Conservation (phyloP, 768 basidiomycete species). For the Phanerochaete carnosa region DNA sequence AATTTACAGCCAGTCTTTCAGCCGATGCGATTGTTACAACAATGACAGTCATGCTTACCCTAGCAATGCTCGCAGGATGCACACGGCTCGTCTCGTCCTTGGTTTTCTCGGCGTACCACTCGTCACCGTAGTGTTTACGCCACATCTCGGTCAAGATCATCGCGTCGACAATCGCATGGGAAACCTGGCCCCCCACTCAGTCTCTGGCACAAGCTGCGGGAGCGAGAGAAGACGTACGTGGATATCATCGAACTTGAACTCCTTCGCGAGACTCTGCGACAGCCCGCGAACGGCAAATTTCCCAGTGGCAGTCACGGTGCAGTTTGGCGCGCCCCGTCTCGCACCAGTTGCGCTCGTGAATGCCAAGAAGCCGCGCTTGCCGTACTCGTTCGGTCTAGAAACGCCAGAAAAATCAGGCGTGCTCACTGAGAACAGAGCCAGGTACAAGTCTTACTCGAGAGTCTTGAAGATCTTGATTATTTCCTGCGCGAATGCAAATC, state of each 20-base stretch:
- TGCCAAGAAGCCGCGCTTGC: slow-evolving; percentile 55
- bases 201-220: no score
- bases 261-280: slow-evolving; percentile 70
- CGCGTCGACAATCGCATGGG: slow-evolving; percentile 68
- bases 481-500: slow-evolving; percentile 62
- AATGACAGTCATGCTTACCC: not conserved
- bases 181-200: slow-evolving; percentile 35
- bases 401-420: no score
- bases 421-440: no score
- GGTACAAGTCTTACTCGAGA: slow-evolving; percentile 32
- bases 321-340: slow-evolving; percentile 49
- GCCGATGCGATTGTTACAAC: no score
- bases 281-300: slow-evolving; percentile 63
- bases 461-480: slow-evolving; percentile 56
- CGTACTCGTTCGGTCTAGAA: slow-evolving; percentile 12
- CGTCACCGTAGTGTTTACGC: slow-evolving; percentile 7
- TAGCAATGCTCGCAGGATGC: slow-evolving; percentile 14
- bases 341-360: slow-evolving; percentile 76
- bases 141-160: slow-evolving; percentile 16
- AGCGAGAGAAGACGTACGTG: slow-evolving; percentile 41
- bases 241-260: slow-evolving; percentile 72
- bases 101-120: slow-evolving; percentile 9
- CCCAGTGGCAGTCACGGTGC: slow-evolving; percentile 55
- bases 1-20: not conserved
- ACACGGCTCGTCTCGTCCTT: slow-evolving; percentile 10